Conservation (phyloP, 225 moss, liverwort and hornwort species). For the Anthoceros angustus region DNA sequence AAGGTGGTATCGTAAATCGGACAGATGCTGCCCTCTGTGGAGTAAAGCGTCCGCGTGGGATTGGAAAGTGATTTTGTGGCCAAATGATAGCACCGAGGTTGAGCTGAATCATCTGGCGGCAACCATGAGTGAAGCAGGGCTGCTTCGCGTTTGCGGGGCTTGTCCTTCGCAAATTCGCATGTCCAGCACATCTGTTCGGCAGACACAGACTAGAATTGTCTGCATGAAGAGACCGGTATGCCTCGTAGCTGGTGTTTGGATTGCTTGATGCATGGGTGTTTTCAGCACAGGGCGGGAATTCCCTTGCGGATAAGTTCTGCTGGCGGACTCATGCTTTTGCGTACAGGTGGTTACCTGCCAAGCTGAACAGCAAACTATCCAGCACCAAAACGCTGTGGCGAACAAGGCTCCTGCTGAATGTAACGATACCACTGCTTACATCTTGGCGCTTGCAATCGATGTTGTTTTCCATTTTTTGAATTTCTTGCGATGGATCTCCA, state of each 20-base stretch:
- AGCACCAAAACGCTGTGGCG: constrained; percentile 26
- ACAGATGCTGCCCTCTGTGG: too few species aligned
- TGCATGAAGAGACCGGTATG: constrained; percentile 4
- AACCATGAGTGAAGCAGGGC: not conserved
- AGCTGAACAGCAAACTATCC: constrained; percentile 22
- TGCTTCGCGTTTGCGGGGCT: not conserved
- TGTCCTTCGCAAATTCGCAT: not conserved
- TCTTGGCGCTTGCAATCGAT: too few species aligned
- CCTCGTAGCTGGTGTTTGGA: not conserved
- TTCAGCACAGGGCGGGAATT: not conserved
- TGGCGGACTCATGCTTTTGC: not conserved
- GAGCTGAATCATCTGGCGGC: too few species aligned
- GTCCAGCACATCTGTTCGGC: not conserved
- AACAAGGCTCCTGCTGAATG: constrained; percentile 28
- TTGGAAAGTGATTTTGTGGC: too few species aligned
- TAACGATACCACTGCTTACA: constrained; percentile 6
- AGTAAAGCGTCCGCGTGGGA: too few species aligned
- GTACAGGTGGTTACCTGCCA: not conserved
- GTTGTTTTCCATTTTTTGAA: not conserved
- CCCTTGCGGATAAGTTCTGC: not conserved
- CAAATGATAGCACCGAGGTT: too few species aligned
- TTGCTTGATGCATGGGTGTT: not conserved
- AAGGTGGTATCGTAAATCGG: too few species aligned
- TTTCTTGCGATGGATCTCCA: not conserved
- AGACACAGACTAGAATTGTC: not conserved